Evolutionary conservation across 306 rosid species (phyloP), one percentile per base, ranked within the genome.

Genomic region (Phaseolus lunatus): DNA sequence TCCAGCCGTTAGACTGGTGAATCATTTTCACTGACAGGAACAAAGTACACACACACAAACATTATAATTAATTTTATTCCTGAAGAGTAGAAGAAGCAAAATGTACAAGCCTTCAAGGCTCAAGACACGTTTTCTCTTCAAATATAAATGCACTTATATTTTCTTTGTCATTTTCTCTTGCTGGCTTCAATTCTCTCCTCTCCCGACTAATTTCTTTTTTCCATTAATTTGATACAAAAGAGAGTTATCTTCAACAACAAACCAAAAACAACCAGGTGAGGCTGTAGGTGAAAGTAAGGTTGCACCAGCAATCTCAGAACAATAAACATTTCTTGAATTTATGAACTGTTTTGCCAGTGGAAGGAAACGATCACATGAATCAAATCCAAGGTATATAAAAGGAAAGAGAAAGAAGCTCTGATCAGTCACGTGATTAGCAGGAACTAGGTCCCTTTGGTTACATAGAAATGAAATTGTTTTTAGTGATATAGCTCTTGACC

Each of bases 81-180:
- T 76, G 15, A 9, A 31, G 47, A 19, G 19, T 48, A 35, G 18
- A 64, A 20, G 49, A 18, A 48, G 35, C 27, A 22, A 58, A 31
- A 20, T 26, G 31, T 15, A 7, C 41, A 7, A 35, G 41, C 41
- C 41, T 35, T 9, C n/a, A 63, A 75, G 63, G 24, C 37, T 61
- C 58, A n/a, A 75, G 29, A 47, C 6, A 41, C 8, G 43, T 58
- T 44, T 59, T 27, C 59, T 18, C 70, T 39, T 44, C 59, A 73
- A 73, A 73, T 58, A 58, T 24, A 58, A 59, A 37, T 29, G 45
- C 45, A 3, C 16, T 5, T 59, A 19, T 39, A 59, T 59, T 59
- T 44, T 44, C 20, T 31, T 33, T 71, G 22, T 52, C 33, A 35
- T 75, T 45, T 53, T 22, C 8, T 14, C 9, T 29, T 54, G 12